These are phyloP conservation scores for Nicotiana benthamiana DNA, from an alignment of 257 asterid species.

Conservation along the genomic window DNA sequence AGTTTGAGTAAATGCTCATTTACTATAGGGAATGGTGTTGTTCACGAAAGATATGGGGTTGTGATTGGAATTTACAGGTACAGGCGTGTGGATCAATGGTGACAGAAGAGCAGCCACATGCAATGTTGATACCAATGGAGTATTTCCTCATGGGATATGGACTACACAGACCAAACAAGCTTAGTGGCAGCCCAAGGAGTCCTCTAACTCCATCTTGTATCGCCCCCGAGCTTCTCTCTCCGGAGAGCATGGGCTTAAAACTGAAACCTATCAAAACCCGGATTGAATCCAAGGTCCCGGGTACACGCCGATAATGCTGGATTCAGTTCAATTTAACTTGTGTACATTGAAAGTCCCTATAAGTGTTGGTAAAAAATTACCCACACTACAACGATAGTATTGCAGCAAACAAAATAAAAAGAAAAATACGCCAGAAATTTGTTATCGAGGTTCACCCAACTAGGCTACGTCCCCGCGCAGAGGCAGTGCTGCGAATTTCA, in stretches of 20 bases:
- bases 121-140: slow-evolving; percentile 77
- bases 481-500: no score
- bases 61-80: slow-evolving; percentile 37
- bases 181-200: slow-evolving; percentile 71
- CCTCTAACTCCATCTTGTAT: slow-evolving; percentile 76
- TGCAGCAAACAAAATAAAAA: no score
- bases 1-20: background rate
- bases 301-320: slow-evolving; percentile 18
- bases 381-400: no score
- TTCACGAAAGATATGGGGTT: background rate
- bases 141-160: slow-evolving; percentile 80
- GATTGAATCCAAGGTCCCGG: slow-evolving; percentile 8
- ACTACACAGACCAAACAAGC: slow-evolving; percentile 45
- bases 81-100: slow-evolving; percentile 85
- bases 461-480: no score
- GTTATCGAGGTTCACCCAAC: no score
- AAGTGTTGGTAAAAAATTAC: no score
- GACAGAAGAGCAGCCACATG: slow-evolving; percentile 94
- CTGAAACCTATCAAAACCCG: slow-evolving; percentile 87
- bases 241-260: slow-evolving; percentile 89
- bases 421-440: no score
- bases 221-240: slow-evolving; percentile 78
- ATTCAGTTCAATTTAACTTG: slow-evolving; percentile 13
- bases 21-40: slow-evolving; percentile 1
- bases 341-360: slow-evolving; percentile 12